Conservation (phyloP, 2,329 filamentous ascomycete species). For the Colletotrichum paranaense region DNA sequence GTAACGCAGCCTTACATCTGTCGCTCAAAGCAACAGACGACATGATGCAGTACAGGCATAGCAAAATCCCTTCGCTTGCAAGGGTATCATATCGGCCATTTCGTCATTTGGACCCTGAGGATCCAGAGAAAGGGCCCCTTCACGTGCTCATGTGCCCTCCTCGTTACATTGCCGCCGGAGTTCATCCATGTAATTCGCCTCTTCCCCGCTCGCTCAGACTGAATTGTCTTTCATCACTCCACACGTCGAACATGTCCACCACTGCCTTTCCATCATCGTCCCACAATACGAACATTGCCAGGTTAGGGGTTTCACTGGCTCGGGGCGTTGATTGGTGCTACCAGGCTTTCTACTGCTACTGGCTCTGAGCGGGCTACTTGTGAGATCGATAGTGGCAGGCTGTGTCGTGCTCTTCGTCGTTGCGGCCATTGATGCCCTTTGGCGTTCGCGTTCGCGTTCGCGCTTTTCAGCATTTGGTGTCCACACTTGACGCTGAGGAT, state of each 20-base stretch:
- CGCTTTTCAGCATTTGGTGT: conserved; percentile 38
- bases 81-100: conserved; percentile 28
- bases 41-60: conserved; percentile 1
- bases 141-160: background rate
- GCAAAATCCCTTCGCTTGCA: background rate
- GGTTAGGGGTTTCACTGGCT: conserved; percentile 42
- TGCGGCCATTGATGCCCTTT: conserved; percentile 36
- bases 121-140: conserved; percentile 14
- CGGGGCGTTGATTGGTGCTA: conserved; percentile 25
- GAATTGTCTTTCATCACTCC: conserved; percentile 65
- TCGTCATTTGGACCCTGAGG: conserved; percentile 35
- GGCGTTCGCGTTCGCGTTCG: conserved; percentile 31
- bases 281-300: conserved; percentile 67
- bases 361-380: conserved; percentile 44
- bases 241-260: conserved; percentile 69
- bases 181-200: conserved; percentile 11
- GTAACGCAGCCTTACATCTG: background rate
- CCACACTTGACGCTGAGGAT: conserved; percentile 35
- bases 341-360: conserved; percentile 14
- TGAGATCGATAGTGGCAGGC: conserved; percentile 46
- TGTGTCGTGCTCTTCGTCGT: background rate
- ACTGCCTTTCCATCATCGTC: conserved; percentile 62
- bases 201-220: conserved; percentile 39
- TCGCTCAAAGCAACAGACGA: background rate
- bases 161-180: background rate